Percentiles rank a stretch among this genome's conserved stretches.
Conservation (phyloP, 768 basidiomycete genomes). For the Termitomyces sp. region DNA sequence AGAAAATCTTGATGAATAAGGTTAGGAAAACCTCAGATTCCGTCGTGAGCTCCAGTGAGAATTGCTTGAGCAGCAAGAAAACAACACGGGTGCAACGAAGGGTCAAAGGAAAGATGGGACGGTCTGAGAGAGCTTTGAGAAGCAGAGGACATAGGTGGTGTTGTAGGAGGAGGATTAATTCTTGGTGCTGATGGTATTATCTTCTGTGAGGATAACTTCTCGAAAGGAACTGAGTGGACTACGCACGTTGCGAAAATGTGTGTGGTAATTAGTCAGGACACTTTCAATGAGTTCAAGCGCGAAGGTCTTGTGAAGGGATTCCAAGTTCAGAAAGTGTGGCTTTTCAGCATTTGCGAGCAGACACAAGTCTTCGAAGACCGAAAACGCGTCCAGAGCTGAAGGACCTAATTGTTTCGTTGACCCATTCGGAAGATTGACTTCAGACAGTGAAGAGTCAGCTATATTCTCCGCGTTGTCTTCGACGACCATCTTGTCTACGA, state of each 20-base stretch:
- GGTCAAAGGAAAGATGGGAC: constrained; percentile 80
- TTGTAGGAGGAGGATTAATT: constrained; percentile 80
- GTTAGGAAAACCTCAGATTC: constrained; percentile 87
- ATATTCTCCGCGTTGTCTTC: constrained; percentile 53
- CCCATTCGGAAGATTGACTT: constrained; percentile 64
- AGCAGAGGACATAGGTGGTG: constrained; percentile 89
- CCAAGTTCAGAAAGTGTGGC: constrained; percentile 77
- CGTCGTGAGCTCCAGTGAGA: constrained; percentile 70
- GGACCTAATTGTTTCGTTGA: constrained; percentile 58
- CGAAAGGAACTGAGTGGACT: not conserved
- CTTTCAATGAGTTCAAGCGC: constrained; percentile 97
- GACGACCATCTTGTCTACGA: constrained; percentile 88
- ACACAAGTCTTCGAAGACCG: constrained; percentile 90
- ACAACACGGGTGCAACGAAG: constrained; percentile 91
- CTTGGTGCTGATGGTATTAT: constrained; percentile 51
- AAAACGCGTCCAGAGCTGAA: constrained; percentile 79
- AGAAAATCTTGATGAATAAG: constrained; percentile 60
- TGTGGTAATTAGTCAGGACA: constrained; percentile 87
- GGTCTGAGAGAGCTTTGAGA: constrained; percentile 79
- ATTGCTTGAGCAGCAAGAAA: constrained; percentile 89
- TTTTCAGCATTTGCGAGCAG: constrained; percentile 79
- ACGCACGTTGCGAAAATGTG: constrained; percentile 74
- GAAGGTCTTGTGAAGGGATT: constrained; percentile 86
- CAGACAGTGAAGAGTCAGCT: constrained; percentile 25
- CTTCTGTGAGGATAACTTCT: not conserved